Evolutionary conservation across 73 alveolate species (phyloP), one percentile per base, ranked within the genome.

Genomic region (Breviolum minutum): DNA sequence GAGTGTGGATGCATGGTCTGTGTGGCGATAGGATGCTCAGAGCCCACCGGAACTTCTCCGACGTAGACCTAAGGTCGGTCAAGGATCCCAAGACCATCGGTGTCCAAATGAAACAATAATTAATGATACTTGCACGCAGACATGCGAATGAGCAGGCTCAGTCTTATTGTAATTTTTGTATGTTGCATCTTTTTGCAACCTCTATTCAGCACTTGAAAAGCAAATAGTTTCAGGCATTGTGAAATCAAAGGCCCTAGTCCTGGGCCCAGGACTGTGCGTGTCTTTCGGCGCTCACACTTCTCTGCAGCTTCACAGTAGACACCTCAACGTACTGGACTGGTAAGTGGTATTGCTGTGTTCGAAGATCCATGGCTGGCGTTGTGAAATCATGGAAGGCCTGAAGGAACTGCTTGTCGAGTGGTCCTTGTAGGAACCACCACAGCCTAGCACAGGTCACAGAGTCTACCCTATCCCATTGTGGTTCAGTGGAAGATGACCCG

Each of bases 1-100:
- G 29, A 14, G 82, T 0, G 63, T 30, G 22, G n/a, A 22, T 12
- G 64, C 99, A 94, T 94, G 86, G 99, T 94, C 94, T 94, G 99
- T 5, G 99, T 94, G 40, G 99, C 99, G 66, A 94, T 94, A 62
- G 99, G 99, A 71, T 94, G 99, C 73, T 94, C 99, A 14, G 99
- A 94, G 86, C 99, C 99, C 62, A 94, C 99, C n/a, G 92, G 92
- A 24, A 94, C 99, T 48, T 94, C 99, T 14, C 99, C 99, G 8
- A 94, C 94, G 32, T 94, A 77, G 85, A 94, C 98, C 98, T 92
- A 22, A 73, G 64, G n/a, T 8, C 86, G 64, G n/a, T 40, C 54
- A 40, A 68, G 77, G 17, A 17, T 17, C 24, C 24, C 77, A 17
- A 68, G 24, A 68, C 24, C n/a, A n/a, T n/a, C n/a, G n/a, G n/a